Base-by-base conservation (phyloP, 208 protist species). In the Blastocrithidia nonstop region DNA sequence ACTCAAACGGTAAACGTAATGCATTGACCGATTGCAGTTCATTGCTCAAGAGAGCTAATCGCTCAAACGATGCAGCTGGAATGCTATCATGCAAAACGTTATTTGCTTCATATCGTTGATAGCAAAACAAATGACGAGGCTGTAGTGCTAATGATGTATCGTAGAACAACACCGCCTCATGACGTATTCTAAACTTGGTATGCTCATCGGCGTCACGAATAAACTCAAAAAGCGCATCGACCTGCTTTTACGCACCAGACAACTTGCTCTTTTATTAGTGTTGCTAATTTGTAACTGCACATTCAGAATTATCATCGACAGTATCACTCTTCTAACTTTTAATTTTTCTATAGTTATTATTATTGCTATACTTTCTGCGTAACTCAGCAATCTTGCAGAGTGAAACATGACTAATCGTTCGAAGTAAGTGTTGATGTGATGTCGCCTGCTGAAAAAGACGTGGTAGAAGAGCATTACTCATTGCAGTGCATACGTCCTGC, bases 391-490 rank as follows among this genome's bases (percentile, higher is more conserved):
- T 61, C 25, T 68, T 44, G 47, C 79, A 62, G 22, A 93, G 54
- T 6, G 76, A 79, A 41, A 83, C 77, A 44, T 93, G 79, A 41
- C 64, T 85, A 42, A 93, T 87, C 46, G 89, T 78, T 40, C 84
- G 84, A 23, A 93, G 61, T n/a, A 93, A 53, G 52, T 93, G 79
- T 56, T 93, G 84, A 57, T 88, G 71, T n/a, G 76, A 88, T 2
- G 67, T 80, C 41, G 74, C 73, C 50, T 87, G 78, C 60, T 88
- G 84, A 29, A 93, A 63, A 38, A 93, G 50, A 17, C 67, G 70
- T 0, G 70, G 67, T 16, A 93, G 70, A 13, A 93, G 59, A 3
- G 46, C 41, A 1, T 52, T 31, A 21, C 73, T 71, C 9, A 73
- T 26, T 27, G 22, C 59, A 32, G n/a, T 28, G 38, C 42, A 52